Conservation (phyloP, 768 basidiomycete species). For the Vararia minispora region DNA sequence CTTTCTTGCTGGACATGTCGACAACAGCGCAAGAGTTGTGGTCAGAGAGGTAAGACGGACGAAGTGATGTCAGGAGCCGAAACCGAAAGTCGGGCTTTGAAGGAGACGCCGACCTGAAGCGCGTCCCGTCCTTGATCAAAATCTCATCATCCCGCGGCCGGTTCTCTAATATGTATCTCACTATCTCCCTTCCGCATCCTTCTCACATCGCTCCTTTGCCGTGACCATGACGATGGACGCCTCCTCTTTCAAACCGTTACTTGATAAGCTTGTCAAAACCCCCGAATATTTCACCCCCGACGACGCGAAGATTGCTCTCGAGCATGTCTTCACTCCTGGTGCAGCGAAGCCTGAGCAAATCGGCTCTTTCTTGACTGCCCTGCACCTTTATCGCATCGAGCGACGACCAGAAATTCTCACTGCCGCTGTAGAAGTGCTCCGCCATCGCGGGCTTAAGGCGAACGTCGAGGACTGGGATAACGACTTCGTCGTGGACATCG, state of each 20-base stretch:
- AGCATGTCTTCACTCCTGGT: slow-evolving; percentile 61
- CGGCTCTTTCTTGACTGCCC: slow-evolving; percentile 81
- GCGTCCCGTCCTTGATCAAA: too few species aligned
- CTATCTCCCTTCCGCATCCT: too few species aligned
- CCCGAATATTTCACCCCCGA: slow-evolving; percentile 73
- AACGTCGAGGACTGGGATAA: slow-evolving; percentile 42
- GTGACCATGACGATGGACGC: too few species aligned
- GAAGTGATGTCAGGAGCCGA: too few species aligned
- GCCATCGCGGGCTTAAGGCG: slow-evolving; percentile 55
- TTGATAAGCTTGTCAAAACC: slow-evolving; percentile 68
- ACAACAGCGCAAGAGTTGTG: too few species aligned
- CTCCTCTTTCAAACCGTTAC: slow-evolving; percentile 65
- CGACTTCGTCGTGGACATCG: slow-evolving; percentile 71
- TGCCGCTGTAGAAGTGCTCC: slow-evolving; percentile 66
- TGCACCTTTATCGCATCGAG: slow-evolving; percentile 74
- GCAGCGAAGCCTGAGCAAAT: slow-evolving; percentile 62
- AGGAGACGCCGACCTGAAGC: too few species aligned
- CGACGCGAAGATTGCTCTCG: slow-evolving; percentile 64
- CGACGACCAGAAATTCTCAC: slow-evolving; percentile 64
- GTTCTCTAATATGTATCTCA: too few species aligned
- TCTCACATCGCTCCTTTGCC: too few species aligned
- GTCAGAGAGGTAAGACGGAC: too few species aligned
- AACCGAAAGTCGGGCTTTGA: too few species aligned
- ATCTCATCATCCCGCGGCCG: too few species aligned
- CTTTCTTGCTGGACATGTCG: slow-evolving; percentile 44